Conservation (phyloP, 345 rosid genomes). For the Pseudoturritis turrita region DNA sequence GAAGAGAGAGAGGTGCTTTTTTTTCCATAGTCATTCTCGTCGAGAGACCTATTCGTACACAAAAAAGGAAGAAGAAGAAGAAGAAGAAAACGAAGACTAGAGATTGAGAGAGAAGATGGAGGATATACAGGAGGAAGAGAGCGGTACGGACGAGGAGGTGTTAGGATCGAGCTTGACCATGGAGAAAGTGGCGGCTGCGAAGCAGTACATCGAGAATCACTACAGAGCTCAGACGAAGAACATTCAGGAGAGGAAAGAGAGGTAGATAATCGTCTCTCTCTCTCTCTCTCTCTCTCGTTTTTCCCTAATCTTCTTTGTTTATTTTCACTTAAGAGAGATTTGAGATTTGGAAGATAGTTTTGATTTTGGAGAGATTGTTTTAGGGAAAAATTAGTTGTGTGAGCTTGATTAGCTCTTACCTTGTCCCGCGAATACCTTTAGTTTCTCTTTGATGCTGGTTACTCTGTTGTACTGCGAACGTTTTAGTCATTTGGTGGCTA, state of each 20-base stretch:
- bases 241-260: constrained; percentile 85
- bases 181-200: constrained; percentile 99
- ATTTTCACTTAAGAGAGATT: constrained; percentile 4
- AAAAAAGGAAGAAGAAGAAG: neutral
- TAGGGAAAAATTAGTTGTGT: constrained; percentile 25
- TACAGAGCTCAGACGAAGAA: constrained; percentile 88
- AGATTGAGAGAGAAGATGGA: constrained; percentile 38
- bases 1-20: constrained; percentile 19
- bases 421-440: neutral
- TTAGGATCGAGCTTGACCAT: constrained; percentile 87
- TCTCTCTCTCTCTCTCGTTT: neutral
- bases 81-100: constrained; percentile 26
- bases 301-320: neutral
- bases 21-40: constrained; percentile 14
- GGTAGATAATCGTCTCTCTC: no score
- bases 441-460: neutral
- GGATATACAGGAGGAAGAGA: constrained; percentile 49
- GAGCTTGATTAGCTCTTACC: neutral
- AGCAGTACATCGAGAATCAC: constrained; percentile 96
- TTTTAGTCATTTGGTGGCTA: neutral
- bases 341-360: constrained; percentile 21
- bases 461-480: neutral
- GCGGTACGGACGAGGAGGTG: constrained; percentile 50
- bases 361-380: constrained; percentile 9
- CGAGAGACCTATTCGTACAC: neutral